Conservation (phyloP, 345 rosid species). For the Geranium rotundifolium region DNA sequence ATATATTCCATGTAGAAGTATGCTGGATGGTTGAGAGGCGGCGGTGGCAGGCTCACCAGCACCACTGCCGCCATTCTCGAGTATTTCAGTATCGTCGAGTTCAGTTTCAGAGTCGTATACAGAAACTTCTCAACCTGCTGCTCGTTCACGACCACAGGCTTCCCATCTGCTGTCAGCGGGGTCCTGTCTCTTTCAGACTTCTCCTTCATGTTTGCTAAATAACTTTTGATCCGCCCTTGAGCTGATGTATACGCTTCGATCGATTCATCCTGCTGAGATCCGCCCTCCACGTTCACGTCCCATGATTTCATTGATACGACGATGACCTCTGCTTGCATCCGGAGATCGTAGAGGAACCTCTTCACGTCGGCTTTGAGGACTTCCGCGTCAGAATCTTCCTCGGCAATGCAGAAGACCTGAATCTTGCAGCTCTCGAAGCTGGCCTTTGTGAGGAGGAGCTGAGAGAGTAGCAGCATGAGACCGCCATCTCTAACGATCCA, state of each 20-base stretch:
- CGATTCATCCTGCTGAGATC: constrained; percentile 62
- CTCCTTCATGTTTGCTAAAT: constrained; percentile 59
- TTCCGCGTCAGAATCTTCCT: constrained; percentile 97
- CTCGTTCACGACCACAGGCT: constrained; percentile 65
- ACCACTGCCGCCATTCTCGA: constrained; percentile 92
- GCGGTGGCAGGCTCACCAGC: constrained; percentile 77
- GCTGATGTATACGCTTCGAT: constrained; percentile 68
- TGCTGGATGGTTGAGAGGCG: constrained; percentile 67
- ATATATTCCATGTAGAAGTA: constrained; percentile 98
- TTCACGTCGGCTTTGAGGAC: constrained; percentile 93
- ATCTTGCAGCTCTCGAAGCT: constrained; percentile 98
- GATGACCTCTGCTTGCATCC: constrained; percentile 98
- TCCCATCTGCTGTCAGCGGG: constrained; percentile 60
- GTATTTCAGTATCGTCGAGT: constrained; percentile 62
- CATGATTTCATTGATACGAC: constrained; percentile 91
- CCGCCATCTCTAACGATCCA: constrained; percentile 99
- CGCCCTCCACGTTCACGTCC: constrained; percentile 61
- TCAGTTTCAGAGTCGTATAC: constrained; percentile 69
- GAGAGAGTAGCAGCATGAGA: constrained; percentile 97
- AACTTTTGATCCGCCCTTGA: constrained; percentile 52
- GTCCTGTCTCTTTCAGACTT: constrained; percentile 27
- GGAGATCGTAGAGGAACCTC: constrained; percentile 89
- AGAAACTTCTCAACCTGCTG: constrained; percentile 80
- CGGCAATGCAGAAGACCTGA: constrained; percentile 97
- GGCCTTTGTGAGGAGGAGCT: constrained; percentile 94